Evolutionary conservation across 768 basidiomycete species (phyloP), one percentile per base, ranked within the genome.

Genomic region (Hericium erinaceus): DNA sequence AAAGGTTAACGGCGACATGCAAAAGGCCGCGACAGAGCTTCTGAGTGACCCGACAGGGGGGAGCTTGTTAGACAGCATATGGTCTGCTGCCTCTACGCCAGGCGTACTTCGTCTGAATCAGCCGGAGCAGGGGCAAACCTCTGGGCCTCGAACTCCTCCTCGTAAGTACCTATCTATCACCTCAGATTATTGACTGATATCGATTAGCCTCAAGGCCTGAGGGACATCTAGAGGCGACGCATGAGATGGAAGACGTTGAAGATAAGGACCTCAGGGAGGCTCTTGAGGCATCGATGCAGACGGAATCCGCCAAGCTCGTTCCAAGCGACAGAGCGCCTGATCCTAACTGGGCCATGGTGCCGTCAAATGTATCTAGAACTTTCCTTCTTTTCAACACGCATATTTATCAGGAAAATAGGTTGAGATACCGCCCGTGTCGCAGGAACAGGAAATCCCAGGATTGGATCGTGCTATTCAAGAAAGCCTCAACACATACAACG

Each of bases 401-500:
- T 40, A 52, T 46, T 11, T 20, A 50, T 18, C 5, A 38, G 22
- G 13, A 33, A 40, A 40, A 2, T 44, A 67, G 66, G 59, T 64
- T 48, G 59, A 64, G 41, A 56, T 64, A n/a, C 58, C 65, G 10
- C 49, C 51, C n/a, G 60, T 78, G 20, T 75, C 75, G 2, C 76
- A 76, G 22, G 84, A 86, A n/a, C 78, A 87, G 46, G 79, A 83
- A 51, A 76, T 24, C 75, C 39, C 33, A 33, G 33, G 33, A 33
- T 70, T 89, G 69, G 82, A 80, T 62, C 81, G 83, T 26, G 88
- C 86, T 0, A 87, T 90, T 46, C 80, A 85, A 68, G 86, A 82
- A 4, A 88, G 86, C 66, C 70, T 89, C 57, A 75, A 81, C 18
- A 66, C 71, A 22, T 65, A 68, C 37, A 56, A 59, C 52, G 79